A percentile compares a stretch with the other conserved stretches of the same genome.
Evolutionary conservation across 2,329 filamentous ascomycete species (phyloP).

Genomic region (Aspergillus texensis): DNA sequence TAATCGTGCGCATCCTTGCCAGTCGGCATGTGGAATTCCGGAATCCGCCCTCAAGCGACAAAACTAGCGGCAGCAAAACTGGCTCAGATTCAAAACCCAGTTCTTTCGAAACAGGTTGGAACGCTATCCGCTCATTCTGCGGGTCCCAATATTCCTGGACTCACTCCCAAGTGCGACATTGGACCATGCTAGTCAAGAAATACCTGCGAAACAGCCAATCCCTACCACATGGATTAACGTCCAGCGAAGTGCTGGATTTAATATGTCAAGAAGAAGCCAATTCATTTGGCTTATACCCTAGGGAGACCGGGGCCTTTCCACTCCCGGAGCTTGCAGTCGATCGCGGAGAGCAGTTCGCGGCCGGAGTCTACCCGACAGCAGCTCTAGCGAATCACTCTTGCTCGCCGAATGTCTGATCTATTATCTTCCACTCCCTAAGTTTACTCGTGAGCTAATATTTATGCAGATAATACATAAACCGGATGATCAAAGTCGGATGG

Average conservation of each 20-base stretch:
- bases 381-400: slow-evolving; percentile 28
- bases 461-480: slow-evolving; percentile 34
- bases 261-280: slow-evolving; percentile 27
- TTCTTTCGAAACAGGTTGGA: slow-evolving; percentile 24
- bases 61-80: too few relatives aligned
- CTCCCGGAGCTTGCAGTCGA: slow-evolving; percentile 5
- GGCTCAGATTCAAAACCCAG: not conserved
- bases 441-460: slow-evolving; percentile 1
- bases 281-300: slow-evolving; percentile 23
- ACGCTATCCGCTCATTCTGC: slow-evolving; percentile 30
- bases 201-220: slow-evolving; percentile 22
- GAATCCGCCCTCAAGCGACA: too few relatives aligned
- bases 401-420: slow-evolving; percentile 21
- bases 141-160: slow-evolving; percentile 35
- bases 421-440: not conserved
- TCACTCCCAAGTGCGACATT: slow-evolving; percentile 29
- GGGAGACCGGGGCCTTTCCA: slow-evolving; percentile 16
- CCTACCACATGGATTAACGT: slow-evolving; percentile 16
- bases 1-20: slow-evolving; percentile 36
- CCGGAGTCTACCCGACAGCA: slow-evolving; percentile 23
- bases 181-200: slow-evolving; percentile 33
- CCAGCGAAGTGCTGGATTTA: slow-evolving; percentile 11
- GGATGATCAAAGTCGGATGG: slow-evolving; percentile 32
- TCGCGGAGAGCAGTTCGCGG: slow-evolving; percentile 23
- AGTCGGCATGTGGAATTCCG: slow-evolving; percentile 19